Evolutionary conservation across 176 grass and related monocot species (phyloP).

Genomic region (Ensete glaucum): DNA sequence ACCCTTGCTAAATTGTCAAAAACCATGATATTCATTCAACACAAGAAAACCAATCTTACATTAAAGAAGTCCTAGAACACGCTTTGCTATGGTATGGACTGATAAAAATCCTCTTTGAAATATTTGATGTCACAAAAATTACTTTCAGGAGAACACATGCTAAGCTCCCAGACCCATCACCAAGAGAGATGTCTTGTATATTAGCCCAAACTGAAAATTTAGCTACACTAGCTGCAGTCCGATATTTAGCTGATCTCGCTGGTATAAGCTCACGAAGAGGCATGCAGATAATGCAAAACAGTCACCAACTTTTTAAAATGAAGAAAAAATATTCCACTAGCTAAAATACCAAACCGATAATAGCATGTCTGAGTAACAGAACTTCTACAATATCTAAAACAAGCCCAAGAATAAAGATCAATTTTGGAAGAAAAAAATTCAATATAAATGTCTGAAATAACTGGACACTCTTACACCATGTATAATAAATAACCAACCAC

Average conservation of each 20-base stretch:
- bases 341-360: too few relatives aligned
- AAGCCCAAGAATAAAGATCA: background rate
- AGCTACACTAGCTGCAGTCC: too few relatives aligned
- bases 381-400: background rate
- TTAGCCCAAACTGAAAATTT: too few relatives aligned
- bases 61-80: background rate
- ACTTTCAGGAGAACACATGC: background rate
- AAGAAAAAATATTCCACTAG: too few relatives aligned
- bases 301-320: background rate
- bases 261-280: background rate
- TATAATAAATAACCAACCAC: too few relatives aligned
- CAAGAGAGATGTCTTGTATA: background rate
- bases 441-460: background rate
- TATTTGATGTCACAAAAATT: background rate
- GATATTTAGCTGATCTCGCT: background rate
- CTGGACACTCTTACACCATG: background rate
- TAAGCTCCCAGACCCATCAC: background rate
- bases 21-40: background rate
- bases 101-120: too few relatives aligned
- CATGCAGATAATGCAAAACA: background rate
- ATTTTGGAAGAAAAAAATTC: background rate
- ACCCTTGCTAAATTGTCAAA: background rate
- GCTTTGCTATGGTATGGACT: background rate
- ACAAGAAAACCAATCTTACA: background rate
- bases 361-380: too few relatives aligned